Base-by-base conservation (phyloP, 306 rosid species). In the Crotalaria pallida region DNA sequence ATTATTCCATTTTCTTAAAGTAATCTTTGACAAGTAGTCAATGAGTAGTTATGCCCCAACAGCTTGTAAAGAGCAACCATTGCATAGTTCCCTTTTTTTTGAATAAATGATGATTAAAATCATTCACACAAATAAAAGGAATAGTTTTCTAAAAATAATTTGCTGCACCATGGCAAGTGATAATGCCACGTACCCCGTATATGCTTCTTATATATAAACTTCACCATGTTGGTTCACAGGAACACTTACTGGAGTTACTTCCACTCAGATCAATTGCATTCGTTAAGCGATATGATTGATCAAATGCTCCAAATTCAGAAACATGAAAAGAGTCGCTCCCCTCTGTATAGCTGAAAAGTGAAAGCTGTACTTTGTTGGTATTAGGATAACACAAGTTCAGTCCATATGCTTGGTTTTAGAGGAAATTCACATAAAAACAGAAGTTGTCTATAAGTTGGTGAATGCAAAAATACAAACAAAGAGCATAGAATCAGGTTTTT, bases 201-300 rank as follows among this genome's bases (percentile, higher is more conserved):
- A 47, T 22, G 34, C 58, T 72, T 17, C 24, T 29, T 55, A 69
- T 29, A 77, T 38, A 22, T 58, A 78, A 65, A 60, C 24, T 58
- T 44, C 47, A 43, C 29, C 3, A 67, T 57, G 41, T 55, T 12
- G 10, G 21, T 49, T 41, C 38, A 55, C 44, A 61, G n/a, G 47
- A 61, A 62, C 44, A 65, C 84, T 81, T 81, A 84, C n/a, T n/a
- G n/a, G n/a, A n/a, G n/a, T n/a, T n/a, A n/a, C 88, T 78, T 84
- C 68, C 75, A 78, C 80, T 71, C 65, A 72, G 73, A 52, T 65
- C 75, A 62, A 65, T 72, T 51, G 85, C 69, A 36, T 72, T 79
- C 67, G 51, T 82, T 72, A 75, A 2, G 45, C 66, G 69, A 72
- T 67, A 70, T 70, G 79, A 56, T 38, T 84, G 88, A 34, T 66